Percentiles rank a stretch among this genome's conserved stretches.
phyloP scores from a whole-genome alignment of 345 rosid species.

The Toxicodendron radicans region DNA sequence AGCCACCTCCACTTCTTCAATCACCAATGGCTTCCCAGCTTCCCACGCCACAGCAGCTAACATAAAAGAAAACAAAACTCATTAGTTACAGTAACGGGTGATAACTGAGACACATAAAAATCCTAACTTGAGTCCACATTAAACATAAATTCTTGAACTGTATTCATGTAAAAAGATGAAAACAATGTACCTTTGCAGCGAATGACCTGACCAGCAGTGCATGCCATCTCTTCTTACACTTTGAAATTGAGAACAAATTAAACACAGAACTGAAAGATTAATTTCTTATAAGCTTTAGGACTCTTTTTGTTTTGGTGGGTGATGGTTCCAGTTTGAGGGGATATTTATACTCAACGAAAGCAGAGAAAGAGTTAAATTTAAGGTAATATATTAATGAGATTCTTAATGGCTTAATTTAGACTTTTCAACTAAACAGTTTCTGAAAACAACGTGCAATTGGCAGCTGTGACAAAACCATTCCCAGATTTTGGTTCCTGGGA shows the following conservation, averaged over 20 bases:
- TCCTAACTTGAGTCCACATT: too few relatives aligned
- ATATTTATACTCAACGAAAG: neutral
- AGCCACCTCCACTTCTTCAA: constrained; percentile 54
- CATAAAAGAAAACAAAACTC: neutral
- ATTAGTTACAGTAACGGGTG: too few relatives aligned
- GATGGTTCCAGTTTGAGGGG: too few relatives aligned
- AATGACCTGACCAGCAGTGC: constrained; percentile 37
- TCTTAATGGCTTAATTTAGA: neutral
- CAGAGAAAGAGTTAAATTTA: neutral
- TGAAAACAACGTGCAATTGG: neutral
- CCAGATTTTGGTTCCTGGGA: neutral
- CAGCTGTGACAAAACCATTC: neutral
- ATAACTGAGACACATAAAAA: too few relatives aligned
- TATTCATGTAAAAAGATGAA: too few relatives aligned
- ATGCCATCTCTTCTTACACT: constrained; percentile 17
- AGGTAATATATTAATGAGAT: neutral
- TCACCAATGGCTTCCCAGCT: constrained; percentile 55
- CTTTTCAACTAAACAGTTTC: neutral
- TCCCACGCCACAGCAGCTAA: constrained; percentile 60
- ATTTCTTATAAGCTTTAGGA: too few relatives aligned
- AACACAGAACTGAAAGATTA: too few relatives aligned
- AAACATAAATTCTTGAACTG: neutral
- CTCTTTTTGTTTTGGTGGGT: neutral
- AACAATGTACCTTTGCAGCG: constrained; percentile 35
- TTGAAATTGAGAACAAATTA: too few relatives aligned